Conservation (phyloP, 108 stramenopile species). For the Cylindrotheca closterium region DNA sequence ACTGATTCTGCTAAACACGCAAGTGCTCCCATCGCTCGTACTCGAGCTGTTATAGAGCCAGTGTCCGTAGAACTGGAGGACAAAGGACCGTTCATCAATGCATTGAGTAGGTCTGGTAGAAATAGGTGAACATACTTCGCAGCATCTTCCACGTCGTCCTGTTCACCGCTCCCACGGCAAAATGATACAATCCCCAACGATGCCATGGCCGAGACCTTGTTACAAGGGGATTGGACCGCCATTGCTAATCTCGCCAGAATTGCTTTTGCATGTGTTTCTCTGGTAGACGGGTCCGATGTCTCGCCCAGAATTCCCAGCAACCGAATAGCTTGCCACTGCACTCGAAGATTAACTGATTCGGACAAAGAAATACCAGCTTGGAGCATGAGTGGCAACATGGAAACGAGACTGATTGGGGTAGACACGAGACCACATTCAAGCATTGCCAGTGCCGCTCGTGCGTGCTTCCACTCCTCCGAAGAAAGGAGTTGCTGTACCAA, state of each 20-base stretch:
- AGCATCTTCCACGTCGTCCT: slow-evolving; percentile 30
- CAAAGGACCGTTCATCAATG: slow-evolving; percentile 61
- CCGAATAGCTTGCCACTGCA: slow-evolving; percentile 69
- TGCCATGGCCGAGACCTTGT: slow-evolving; percentile 65
- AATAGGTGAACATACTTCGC: slow-evolving; percentile 41
- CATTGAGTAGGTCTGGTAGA: slow-evolving; percentile 44
- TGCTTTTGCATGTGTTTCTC: slow-evolving; percentile 19
- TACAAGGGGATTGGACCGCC: slow-evolving; percentile 35
- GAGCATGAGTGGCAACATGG: slow-evolving; percentile 50
- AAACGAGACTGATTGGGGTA: slow-evolving; percentile 58
- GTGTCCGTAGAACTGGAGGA: slow-evolving; percentile 26
- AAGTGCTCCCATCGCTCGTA: slow-evolving; percentile 63
- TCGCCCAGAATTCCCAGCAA: slow-evolving; percentile 59
- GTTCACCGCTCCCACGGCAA: slow-evolving; percentile 43
- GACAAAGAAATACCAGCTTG: slow-evolving; percentile 43
- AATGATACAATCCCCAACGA: slow-evolving; percentile 61
- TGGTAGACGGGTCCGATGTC: slow-evolving; percentile 15
- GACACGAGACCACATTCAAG: slow-evolving; percentile 55
- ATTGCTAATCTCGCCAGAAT: slow-evolving; percentile 40
- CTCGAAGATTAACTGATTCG: slow-evolving; percentile 35
- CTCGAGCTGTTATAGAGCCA: slow-evolving; percentile 48
- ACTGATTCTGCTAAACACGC: slow-evolving; percentile 68
- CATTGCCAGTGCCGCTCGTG: slow-evolving; percentile 56
- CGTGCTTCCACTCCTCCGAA: slow-evolving; percentile 28
- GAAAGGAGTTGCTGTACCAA: slow-evolving; percentile 45